These are phyloP conservation scores for Colletotrichum acutatum DNA, from an alignment of 2,329 filamentous ascomycete species.

Conservation along the genomic window DNA sequence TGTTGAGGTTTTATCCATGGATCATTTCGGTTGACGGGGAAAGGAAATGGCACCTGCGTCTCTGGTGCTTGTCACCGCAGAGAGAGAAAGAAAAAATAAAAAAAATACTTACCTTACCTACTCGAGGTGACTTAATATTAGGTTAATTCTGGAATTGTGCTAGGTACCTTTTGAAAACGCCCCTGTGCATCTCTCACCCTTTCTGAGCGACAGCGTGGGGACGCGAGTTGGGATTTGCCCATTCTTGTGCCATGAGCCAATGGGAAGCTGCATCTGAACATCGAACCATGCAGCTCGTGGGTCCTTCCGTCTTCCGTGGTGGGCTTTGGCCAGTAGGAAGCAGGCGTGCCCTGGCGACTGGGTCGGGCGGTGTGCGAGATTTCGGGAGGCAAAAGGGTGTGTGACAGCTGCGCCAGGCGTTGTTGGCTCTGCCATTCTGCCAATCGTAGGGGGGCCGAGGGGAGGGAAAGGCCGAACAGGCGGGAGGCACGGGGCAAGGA, in stretches of 20 bases:
- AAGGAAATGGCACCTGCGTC: slow-evolving; percentile 31
- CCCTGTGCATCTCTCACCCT: slow-evolving; percentile 18
- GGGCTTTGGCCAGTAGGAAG: slow-evolving; percentile 1
- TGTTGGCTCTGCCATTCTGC: not conserved
- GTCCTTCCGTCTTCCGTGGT: slow-evolving; percentile 32
- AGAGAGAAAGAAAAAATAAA: slow-evolving; percentile 11
- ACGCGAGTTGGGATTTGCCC: not conserved
- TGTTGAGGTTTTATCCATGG: slow-evolving; percentile 39
- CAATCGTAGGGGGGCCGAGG: slow-evolving; percentile 8
- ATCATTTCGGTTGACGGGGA: slow-evolving; percentile 38
- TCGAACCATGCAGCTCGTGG: slow-evolving; percentile 27
- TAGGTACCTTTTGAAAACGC: slow-evolving; percentile 19
- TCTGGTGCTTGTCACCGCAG: not conserved
- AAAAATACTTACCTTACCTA: not conserved
- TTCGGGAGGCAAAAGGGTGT: slow-evolving; percentile 21
- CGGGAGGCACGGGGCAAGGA: slow-evolving; percentile 10
- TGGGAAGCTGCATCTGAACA: slow-evolving; percentile 13
- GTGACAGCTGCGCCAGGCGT: not conserved
- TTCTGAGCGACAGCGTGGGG: not conserved
- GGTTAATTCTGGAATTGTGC: slow-evolving; percentile 19
- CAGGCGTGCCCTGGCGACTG: slow-evolving; percentile 4
- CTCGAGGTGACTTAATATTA: slow-evolving; percentile 1
- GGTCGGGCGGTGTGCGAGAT: slow-evolving; percentile 31
- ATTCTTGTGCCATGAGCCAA: slow-evolving; percentile 9
- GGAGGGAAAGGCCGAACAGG: not conserved